Evolutionary conservation across 2,329 filamentous ascomycete species (phyloP), one percentile per base, ranked within the genome.

Genomic region (Penicillium sp.): DNA sequence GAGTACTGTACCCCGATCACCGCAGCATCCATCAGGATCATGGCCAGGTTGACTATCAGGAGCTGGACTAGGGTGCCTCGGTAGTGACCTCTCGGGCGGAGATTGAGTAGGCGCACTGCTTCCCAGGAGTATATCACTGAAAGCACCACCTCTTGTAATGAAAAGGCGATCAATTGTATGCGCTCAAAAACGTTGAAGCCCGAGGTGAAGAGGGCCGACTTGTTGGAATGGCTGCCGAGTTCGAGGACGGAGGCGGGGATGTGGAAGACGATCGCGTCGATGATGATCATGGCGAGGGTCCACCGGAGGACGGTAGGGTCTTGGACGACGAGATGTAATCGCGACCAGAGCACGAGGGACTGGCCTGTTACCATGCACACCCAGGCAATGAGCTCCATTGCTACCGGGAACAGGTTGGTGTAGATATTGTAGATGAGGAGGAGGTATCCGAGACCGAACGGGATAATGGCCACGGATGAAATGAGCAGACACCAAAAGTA

Each of bases 91-190:
- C 72, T 64, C 3, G 69, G 68, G 40, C 76, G 71, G 3, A 74
- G 55, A 3, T 69, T 70, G 33, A 81, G 66, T 7, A 80, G 66
- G 72, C 68, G 72, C 39, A 77, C 62, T 0, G 79, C 77, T 54
- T 80, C 76, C 52, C 62, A 64, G 37, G 81, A 79, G 57, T 80
- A 81, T 12, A 80, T 64, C 0, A 65, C 59, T 1, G 78, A 80
- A 38, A 81, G 71, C 31, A 79, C 68, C 32, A 75, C 64, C 52
- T 82, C 79, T 60, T 81, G 79, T 5, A 79, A 32, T 49, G 75
- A 80, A 60, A 81, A 81, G 7, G 77, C 68, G 3, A 75, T 73
- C 43, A 81, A 71, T 56, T 82, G 78, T 9, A 81, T 68, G 55
- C 77, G 75, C 52, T 81, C 79, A 61, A 78, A 70, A 40, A 75